Evolutionary conservation across 257 asterid genomes (phyloP), one percentile per base, ranked within the genome.

Genomic region (Primulina huaijiensis): DNA sequence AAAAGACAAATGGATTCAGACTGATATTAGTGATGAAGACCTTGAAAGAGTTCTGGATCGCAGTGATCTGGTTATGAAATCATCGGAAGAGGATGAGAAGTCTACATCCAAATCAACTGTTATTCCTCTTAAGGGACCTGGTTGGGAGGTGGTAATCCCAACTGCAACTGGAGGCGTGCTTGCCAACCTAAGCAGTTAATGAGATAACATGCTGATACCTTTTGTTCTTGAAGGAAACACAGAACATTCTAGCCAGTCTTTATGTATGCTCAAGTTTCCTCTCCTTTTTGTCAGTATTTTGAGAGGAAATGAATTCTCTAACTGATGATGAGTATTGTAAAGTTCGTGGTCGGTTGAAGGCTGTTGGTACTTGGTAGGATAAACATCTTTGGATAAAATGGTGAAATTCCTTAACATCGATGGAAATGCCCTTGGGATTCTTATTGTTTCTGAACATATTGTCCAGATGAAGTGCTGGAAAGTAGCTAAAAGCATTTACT

Each of bases 121-220:
- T 60, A 31, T 83, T 76, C 95, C 98, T 68, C 86, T 82, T 10
- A 84, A 85, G 78, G 99, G 99, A 35, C 96, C 99, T n/a, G 99
- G 98, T n/a, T 94, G 99, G 99, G 99, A 94, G 85, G 98, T 94
- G 46, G 93, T 94, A 53, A 40, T 92, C 21, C 97, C 97, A 6
- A 82, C 84, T 53, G 81, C 89, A 19, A 72, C 88, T 46, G 98
- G 97, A 37, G 97, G 99, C 67, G 53, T 91, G 88, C 97, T 94
- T 31, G 88, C 97, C 65, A 81, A 95, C 31, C 86, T 93, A 55
- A 87, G 68, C 88, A 84, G 92, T 79, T 89, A 75, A 77, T 65
- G 19, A 46, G n/a, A 17, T 11, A 46, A 46, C 55, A 46, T 46
- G 2, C 14, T 3, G 55, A 12, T 46, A 14, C 2, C 1, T 46